A percentile compares a stretch with the other conserved stretches of the same genome.
Evolutionary conservation across 176 grass and related monocot genomes (phyloP).

Genomic region (Tillandsia leiboldiana): DNA sequence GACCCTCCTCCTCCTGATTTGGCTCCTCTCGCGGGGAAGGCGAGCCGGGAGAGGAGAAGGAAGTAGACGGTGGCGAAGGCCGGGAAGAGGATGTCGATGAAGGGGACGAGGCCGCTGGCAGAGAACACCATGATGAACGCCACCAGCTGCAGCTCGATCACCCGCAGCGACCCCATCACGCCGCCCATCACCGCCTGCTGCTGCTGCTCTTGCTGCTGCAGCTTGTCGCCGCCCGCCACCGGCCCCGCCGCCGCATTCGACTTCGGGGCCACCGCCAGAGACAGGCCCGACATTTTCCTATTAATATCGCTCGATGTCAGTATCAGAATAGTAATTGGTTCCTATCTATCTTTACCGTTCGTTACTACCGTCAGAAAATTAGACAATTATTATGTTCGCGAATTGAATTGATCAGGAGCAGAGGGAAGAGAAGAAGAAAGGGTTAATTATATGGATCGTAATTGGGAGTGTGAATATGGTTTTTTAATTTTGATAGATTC

Average conservation of each 20-base stretch:
- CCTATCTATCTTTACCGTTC: neutral
- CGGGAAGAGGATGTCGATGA: conserved; percentile 68
- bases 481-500: too few relatives aligned
- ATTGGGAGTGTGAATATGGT: too few relatives aligned
- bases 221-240: conserved; percentile 33
- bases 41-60: conserved; percentile 49
- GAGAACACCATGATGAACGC: conserved; percentile 99
- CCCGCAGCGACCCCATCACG: conserved; percentile 70
- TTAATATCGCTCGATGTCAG: neutral
- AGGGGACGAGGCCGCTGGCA: conserved; percentile 63
- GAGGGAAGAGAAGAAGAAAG: too few relatives aligned
- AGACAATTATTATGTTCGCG: too few relatives aligned
- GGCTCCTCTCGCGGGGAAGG: conserved; percentile 49
- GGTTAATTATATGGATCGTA: too few relatives aligned
- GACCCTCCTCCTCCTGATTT: neutral
- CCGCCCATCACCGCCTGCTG: conserved; percentile 43
- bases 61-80: conserved; percentile 53
- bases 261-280: conserved; percentile 22
- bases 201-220: conserved; percentile 15
- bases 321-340: neutral
- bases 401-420: too few relatives aligned
- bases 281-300: neutral
- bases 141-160: conserved; percentile 92
- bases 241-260: conserved; percentile 35
- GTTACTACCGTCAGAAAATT: too few relatives aligned